Conservation (phyloP, 1,139 yeast species). For the Magnusiomyces tetraspermus region DNA sequence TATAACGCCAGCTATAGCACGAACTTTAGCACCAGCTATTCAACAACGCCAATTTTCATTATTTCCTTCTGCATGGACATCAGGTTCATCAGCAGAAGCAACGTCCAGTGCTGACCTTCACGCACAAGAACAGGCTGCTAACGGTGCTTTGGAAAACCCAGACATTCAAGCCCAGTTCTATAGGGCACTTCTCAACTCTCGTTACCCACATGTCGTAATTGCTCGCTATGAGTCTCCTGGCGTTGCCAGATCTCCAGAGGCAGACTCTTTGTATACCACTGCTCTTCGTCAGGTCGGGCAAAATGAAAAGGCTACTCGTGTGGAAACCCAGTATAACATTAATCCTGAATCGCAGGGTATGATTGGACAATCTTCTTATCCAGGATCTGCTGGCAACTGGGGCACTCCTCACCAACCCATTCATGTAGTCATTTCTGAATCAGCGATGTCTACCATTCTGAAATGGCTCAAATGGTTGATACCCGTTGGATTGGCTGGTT, state of each 20-base stretch:
- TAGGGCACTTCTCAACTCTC: slow-evolving; percentile 55
- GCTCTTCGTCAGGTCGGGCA: slow-evolving; percentile 76
- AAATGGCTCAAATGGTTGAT: slow-evolving; percentile 88
- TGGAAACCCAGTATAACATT: slow-evolving; percentile 20
- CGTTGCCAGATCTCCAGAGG: slow-evolving; percentile 68
- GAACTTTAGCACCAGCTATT: no score
- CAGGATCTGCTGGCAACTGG: slow-evolving; percentile 14
- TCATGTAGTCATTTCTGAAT: slow-evolving; percentile 83
- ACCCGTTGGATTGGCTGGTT: slow-evolving; percentile 60
- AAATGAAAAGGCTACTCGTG: slow-evolving; percentile 60
- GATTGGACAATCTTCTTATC: slow-evolving; percentile 16
- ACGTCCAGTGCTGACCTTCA: slow-evolving; percentile 3
- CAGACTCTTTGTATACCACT: slow-evolving; percentile 66
- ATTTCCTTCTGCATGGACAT: slow-evolving; percentile 2
- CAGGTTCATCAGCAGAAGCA: neutral
- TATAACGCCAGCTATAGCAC: neutral
- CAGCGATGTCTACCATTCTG: slow-evolving; percentile 63
- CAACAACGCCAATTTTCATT: slow-evolving; percentile 1
- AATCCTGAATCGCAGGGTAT: no score
- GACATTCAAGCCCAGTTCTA: slow-evolving; percentile 74
- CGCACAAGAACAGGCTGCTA: slow-evolving; percentile 62
- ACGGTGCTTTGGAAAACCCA: slow-evolving; percentile 58
- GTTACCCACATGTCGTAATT: slow-evolving; percentile 88
- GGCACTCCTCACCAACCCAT: slow-evolving; percentile 57
- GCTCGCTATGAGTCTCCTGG: slow-evolving; percentile 89